Evolutionary conservation across 2,329 filamentous ascomycete species (phyloP), one percentile per base, ranked within the genome.

Genomic region (Aspergillus fischeri): DNA sequence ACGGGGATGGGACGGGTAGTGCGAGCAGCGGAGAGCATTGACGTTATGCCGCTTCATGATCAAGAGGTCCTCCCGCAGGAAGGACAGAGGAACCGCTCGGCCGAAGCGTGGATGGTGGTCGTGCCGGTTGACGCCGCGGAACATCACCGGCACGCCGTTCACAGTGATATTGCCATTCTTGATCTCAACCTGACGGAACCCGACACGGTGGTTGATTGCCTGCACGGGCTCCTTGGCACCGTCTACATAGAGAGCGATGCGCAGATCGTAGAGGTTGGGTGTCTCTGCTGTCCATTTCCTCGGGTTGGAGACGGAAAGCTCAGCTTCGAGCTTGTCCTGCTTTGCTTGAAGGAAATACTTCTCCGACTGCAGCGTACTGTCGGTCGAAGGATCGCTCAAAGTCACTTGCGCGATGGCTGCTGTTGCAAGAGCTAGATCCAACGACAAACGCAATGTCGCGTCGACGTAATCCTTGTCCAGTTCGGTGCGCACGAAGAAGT

Each of bases 11-110:
- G 77, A 21, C 0, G 86, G 84, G 60, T 90, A 87, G 67, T 90
- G 87, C 1, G 83, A 86, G 57, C 83, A 87, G 0, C 87, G 83
- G 6, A 90, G 78, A 1, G 87, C 84, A 63, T 90, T 90, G 73
- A 89, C 80, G 65, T 88, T 89, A 77, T 88, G 82, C 7, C 72
- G 76, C 71, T 90, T 90, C 86, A 90, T 90, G 4, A 85, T 75
- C 2, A 86, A 66, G 2, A 90, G 75, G 61, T 90, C 87, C n/a
- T 78, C 71, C 60, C 80, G 80, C 65, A 88, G 81, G 35, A 83
- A 88, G 1, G 85, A 81, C 7, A 83, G 68, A 0, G 86, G 85
- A 0, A 89, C 85, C 1, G 86, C 80, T 1, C 87, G 83, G 3
- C 87, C 86, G 38, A 80, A 80, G 14, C 74, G 71, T 0, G 86